Evolutionary conservation across 805 yeast genomes (phyloP).

Genomic region (Metschnikowia gelsemii): DNA sequence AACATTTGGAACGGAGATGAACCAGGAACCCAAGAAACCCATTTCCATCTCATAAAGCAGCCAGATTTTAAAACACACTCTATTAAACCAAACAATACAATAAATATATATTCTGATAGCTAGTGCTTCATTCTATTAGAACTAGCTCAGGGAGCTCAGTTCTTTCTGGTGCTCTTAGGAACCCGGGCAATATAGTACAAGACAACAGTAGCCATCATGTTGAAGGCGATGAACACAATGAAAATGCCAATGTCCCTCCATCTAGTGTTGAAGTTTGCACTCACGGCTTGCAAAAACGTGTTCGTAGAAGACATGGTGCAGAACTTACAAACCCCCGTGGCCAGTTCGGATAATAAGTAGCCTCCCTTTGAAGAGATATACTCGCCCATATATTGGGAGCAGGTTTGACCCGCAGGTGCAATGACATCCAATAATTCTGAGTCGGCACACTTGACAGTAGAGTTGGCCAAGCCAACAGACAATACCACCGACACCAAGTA

Average conservation of each 20-base stretch:
- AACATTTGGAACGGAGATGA: too few relatives aligned
- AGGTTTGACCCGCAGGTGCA: constrained; percentile 39
- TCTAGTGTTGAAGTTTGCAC: constrained; percentile 2
- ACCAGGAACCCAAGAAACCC: too few relatives aligned
- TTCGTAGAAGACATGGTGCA: constrained; percentile 7
- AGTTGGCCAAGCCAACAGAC: constrained; percentile 40
- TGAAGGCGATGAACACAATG: constrained; percentile 6
- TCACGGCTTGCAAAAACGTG: constrained; percentile 1
- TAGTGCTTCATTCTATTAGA: not conserved
- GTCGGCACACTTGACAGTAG: constrained; percentile 48
- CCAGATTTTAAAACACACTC: too few relatives aligned
- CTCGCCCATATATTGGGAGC: constrained; percentile 6
- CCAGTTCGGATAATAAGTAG: constrained; percentile 3
- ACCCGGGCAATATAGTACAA: constrained; percentile 60
- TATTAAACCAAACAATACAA: not conserved
- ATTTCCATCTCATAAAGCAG: too few relatives aligned
- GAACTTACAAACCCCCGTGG: constrained; percentile 3
- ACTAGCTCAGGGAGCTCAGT: not conserved
- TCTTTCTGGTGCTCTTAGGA: constrained; percentile 49
- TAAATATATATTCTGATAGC: not conserved
- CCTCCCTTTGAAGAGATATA: constrained; percentile 5
- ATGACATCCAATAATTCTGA: constrained; percentile 47
- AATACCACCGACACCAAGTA: constrained; percentile 46
- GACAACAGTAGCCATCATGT: constrained; percentile 7
- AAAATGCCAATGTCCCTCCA: constrained; percentile 13